Conservation (phyloP, 1,284 basidiomycete species). For the Rhodotorula sp. region DNA sequence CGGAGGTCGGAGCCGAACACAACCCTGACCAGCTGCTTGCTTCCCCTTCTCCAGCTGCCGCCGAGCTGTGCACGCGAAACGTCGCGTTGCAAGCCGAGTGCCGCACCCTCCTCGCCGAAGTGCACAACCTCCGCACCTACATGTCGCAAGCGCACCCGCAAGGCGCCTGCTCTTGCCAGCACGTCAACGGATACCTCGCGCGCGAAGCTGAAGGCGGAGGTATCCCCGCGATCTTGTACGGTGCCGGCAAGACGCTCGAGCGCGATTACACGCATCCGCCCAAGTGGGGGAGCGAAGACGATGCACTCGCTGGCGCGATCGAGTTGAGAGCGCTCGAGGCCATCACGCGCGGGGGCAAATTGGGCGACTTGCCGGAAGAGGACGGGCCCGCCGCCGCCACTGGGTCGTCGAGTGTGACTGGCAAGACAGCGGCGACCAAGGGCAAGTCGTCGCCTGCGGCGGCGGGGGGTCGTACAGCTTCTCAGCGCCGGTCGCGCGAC, state of each 20-base stretch:
- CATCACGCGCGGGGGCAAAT: not conserved
- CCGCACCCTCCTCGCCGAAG: conserved; percentile 25
- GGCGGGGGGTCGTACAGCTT: not conserved
- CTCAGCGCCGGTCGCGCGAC: not conserved
- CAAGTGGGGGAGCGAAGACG: conserved; percentile 24
- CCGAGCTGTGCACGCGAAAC: conserved; percentile 24
- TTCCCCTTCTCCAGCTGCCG: conserved; percentile 11
- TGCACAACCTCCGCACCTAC: conserved; percentile 23
- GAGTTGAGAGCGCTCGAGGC: conserved; percentile 3
- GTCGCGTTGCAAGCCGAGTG: conserved; percentile 26
- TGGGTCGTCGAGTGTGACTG: not conserved
- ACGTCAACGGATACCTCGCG: conserved; percentile 32
- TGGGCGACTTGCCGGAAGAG: not conserved
- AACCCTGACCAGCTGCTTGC: no score
- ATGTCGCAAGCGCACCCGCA: conserved; percentile 27
- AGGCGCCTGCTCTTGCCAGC: conserved; percentile 22
- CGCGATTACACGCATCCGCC: conserved; percentile 18
- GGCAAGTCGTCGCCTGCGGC: not conserved
- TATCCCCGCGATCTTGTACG: conserved; percentile 30
- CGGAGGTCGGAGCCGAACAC: no score
- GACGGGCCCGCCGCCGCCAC: not conserved
- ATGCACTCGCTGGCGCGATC: conserved; percentile 1
- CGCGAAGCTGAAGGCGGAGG: conserved; percentile 34
- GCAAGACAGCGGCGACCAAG: not conserved
- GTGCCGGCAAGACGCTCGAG: conserved; percentile 19